Base-by-base conservation (phyloP, 2,329 filamentous ascomycete species). In the Cordyceps pruinosa region DNA sequence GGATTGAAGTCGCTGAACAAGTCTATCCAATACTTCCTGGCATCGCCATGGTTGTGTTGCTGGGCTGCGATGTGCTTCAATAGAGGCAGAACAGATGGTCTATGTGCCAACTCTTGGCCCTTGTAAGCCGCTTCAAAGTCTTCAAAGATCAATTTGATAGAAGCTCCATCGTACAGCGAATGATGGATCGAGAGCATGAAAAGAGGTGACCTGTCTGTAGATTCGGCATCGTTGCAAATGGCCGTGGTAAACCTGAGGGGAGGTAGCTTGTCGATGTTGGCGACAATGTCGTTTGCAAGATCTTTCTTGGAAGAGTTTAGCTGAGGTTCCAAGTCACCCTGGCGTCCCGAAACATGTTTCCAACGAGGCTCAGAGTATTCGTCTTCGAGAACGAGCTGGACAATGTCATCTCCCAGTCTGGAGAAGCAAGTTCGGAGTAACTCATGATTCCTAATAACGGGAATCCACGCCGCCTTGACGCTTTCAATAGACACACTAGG, bases 131-230 rank as follows among this genome's bases (percentile, higher is more conserved):
- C 50, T 10, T 66, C 61, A 48, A 71, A 63, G 21, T 72, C 69
- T 3, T 68, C 62, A 28, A 72, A 49, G 28, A 72, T 53, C 65
- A 72, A 64, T 1, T 62, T 58, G 17, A 73, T 64, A 1, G 69
- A 69, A 34, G 68, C 65, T 7, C 63, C 68, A 57, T 73, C 71
- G 51, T 73, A 73, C 2, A 73, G 64, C 15, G 68, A 62, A 47
- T 73, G 71, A 51, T 72, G 69, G n/a, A 72, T 67, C 4, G 68
- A 65, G 15, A 73, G 55, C 56, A 61, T 64, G 34, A 67, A 63
- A 4, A 72, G 58, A 15, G 69, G 13, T 66, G 66, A 25, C 57
- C 28, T 1, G 30, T 58, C 17, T 61, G 60, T 25, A 70, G 66
- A 53, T 65, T 5, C 61, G 32, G 30, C 46, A 37, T 49, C 30